Evolutionary conservation across 768 basidiomycete genomes (phyloP).

Genomic region (Crucibulum laeve): DNA sequence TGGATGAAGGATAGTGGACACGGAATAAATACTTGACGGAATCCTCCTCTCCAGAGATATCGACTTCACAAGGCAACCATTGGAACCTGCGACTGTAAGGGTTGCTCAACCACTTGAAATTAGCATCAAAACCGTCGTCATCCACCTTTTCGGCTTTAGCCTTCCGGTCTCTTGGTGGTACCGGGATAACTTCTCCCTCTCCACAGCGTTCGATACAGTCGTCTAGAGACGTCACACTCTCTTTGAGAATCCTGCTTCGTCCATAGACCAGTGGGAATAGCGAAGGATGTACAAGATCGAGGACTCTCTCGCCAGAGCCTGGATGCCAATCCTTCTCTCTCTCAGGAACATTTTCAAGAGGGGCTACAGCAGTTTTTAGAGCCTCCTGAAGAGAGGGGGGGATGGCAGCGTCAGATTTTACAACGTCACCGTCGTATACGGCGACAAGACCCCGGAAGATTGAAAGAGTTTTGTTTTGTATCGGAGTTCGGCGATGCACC

Average conservation of each 20-base stretch:
- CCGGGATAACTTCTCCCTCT: conserved; percentile 4
- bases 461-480: no score
- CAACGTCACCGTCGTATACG: conserved; percentile 11
- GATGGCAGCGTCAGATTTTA: conserved; percentile 10
- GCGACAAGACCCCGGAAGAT: conserved; percentile 4
- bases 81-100: conserved; percentile 1
- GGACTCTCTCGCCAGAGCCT: conserved; percentile 28
- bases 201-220: conserved; percentile 6
- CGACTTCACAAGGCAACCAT: conserved; percentile 1
- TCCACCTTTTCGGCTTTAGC: no score
- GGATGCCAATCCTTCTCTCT: conserved; percentile 36
- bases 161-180: no score
- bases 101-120: neutral
- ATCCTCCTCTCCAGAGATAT: neutral
- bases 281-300: conserved; percentile 37
- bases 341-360: conserved; percentile 26
- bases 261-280: conserved; percentile 27
- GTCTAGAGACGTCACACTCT: conserved; percentile 1
- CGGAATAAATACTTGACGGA: neutral
- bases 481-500: no score
- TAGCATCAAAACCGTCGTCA: no score
- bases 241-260: conserved; percentile 9
- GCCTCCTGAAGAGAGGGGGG: conserved; percentile 7
- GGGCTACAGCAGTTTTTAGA: conserved; percentile 10
- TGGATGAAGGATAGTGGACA: no score